Evolutionary conservation across 1,139 yeast species (phyloP).

Genomic region (Nakaseomyces nivariensis): DNA sequence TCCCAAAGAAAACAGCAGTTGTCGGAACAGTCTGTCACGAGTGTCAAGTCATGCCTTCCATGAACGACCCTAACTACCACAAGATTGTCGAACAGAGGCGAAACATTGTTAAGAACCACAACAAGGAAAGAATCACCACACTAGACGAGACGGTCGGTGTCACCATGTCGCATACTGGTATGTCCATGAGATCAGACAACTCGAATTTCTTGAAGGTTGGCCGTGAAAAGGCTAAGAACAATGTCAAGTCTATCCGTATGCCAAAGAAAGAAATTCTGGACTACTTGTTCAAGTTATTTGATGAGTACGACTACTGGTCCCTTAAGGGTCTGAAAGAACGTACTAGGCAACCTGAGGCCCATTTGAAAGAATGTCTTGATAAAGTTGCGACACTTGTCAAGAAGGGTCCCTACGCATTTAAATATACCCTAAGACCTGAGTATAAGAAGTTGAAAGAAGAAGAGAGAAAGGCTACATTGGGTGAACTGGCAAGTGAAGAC

Average conservation of each 20-base stretch:
- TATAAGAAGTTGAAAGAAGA: slow-evolving; percentile 73
- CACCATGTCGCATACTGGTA: slow-evolving; percentile 74
- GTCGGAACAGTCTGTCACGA: slow-evolving; percentile 89
- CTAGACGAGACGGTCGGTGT: slow-evolving; percentile 82
- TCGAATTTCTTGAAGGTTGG: slow-evolving; percentile 52
- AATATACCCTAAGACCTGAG: slow-evolving; percentile 83
- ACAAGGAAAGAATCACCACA: slow-evolving; percentile 66
- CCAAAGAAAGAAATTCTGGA: slow-evolving; percentile 89
- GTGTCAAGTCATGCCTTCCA: slow-evolving; percentile 76
- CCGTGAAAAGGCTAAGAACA: slow-evolving; percentile 35
- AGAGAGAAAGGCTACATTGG: slow-evolving; percentile 59
- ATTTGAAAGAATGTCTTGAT: slow-evolving; percentile 82
- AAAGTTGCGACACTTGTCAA: slow-evolving; percentile 82
- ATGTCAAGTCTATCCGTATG: slow-evolving; percentile 79
- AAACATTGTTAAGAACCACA: slow-evolving; percentile 34
- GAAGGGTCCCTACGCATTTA: slow-evolving; percentile 92
- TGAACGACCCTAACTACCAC: slow-evolving; percentile 58
- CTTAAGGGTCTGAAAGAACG: slow-evolving; percentile 89
- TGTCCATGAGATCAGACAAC: slow-evolving; percentile 59
- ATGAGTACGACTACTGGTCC: slow-evolving; percentile 95
- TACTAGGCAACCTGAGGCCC: slow-evolving; percentile 92
- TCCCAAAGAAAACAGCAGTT: slow-evolving; percentile 76
- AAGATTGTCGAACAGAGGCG: slow-evolving; percentile 50
- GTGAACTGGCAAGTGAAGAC: slow-evolving; percentile 40
- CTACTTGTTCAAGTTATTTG: slow-evolving; percentile 76